Evolutionary conservation across 179 eudicot genomes (phyloP).

Genomic region (Silene vulgaris): DNA sequence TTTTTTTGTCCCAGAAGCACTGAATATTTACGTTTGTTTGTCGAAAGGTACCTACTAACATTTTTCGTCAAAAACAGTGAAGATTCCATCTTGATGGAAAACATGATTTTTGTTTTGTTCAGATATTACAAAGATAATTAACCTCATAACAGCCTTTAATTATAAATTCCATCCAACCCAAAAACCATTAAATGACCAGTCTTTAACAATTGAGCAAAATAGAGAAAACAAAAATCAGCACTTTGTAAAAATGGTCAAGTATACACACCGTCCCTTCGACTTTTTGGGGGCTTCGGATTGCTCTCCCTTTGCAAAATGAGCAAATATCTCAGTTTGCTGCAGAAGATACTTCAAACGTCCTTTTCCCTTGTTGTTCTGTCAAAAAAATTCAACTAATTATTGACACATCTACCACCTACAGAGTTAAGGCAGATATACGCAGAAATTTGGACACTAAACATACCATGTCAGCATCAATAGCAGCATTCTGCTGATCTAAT

Average conservation of each 20-base stretch:
- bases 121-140: too few species aligned
- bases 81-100: too few species aligned
- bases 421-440: neutral
- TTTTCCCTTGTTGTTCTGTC: conserved; percentile 83
- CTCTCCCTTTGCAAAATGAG: conserved; percentile 92
- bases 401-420: neutral
- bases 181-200: too few species aligned
- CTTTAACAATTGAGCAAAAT: neutral
- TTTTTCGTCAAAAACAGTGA: too few species aligned
- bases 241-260: too few species aligned
- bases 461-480: conserved; percentile 81
- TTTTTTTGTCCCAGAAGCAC: too few species aligned
- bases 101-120: too few species aligned
- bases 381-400: neutral
- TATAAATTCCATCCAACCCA: too few species aligned
- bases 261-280: conserved; percentile 61
- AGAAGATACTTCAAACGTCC: conserved; percentile 87
- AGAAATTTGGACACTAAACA: neutral
- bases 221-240: too few species aligned
- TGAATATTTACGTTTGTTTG: too few species aligned
- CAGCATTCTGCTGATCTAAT: conserved; percentile 73
- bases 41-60: too few species aligned
- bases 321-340: conserved; percentile 91
- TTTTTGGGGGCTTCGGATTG: conserved; percentile 57
- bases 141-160: too few species aligned